Evolutionary conservation across 2,329 filamentous ascomycete genomes (phyloP).

Genomic region (Zasmidium angulare): DNA sequence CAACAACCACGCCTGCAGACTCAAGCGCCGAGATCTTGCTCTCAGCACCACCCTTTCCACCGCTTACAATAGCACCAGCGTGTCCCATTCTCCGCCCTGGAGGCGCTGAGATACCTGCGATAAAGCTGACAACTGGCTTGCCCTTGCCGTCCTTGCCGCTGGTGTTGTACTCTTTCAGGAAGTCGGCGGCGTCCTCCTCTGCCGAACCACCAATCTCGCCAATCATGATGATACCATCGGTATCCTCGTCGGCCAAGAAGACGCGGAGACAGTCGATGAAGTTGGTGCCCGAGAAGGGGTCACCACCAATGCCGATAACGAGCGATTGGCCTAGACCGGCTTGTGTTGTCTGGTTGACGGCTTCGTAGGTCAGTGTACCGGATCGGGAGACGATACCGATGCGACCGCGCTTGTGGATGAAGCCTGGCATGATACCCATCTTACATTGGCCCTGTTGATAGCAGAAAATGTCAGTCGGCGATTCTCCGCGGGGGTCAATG

Average conservation of each 20-base stretch:
- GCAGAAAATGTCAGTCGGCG: constrained; percentile 9
- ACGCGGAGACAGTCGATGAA: constrained; percentile 99
- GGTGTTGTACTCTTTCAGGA: constrained; percentile 88
- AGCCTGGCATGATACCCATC: constrained; percentile 99
- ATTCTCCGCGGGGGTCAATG: neutral
- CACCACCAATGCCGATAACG: constrained; percentile 96
- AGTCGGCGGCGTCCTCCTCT: constrained; percentile 97
- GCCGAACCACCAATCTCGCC: constrained; percentile 97
- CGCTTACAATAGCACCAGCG: constrained; percentile 95
- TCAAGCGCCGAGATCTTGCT: constrained; percentile 97
- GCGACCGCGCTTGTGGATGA: constrained; percentile 99
- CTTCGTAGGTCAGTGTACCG: constrained; percentile 98
- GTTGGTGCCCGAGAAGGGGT: constrained; percentile 98
- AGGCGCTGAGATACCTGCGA: constrained; percentile 95
- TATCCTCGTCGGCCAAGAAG: constrained; percentile 93
- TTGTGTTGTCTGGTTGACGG: constrained; percentile 98
- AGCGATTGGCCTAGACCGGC: constrained; percentile 95
- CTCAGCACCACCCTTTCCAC: constrained; percentile 96
- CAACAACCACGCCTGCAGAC: constrained; percentile 89
- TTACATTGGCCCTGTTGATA: constrained; percentile 83
- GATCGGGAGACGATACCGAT: constrained; percentile 98
- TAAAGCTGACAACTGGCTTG: constrained; percentile 97
- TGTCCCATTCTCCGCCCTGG: constrained; percentile 97
- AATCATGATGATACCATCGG: constrained; percentile 99
- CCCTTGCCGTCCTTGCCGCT: constrained; percentile 53